These are phyloP conservation scores for Rhodotorula kratochvilovae DNA, from an alignment of 768 basidiomycete species.

Conservation along the genomic window DNA sequence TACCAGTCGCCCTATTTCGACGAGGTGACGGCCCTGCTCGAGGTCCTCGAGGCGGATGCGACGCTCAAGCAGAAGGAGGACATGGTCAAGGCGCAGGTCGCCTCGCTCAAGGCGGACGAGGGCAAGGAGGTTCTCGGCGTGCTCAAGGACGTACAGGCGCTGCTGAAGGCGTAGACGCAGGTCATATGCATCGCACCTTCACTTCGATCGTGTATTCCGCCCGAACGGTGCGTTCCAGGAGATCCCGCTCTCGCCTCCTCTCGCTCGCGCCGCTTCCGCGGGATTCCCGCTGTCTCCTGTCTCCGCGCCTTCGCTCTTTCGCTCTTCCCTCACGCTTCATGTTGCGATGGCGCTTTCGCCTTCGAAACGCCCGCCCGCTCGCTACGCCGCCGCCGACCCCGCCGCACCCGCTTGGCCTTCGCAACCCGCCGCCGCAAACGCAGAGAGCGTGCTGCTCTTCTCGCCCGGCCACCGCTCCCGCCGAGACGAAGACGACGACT, in stretches of 20 bases:
- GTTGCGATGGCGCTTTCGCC: no score
- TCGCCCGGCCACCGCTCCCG: not conserved
- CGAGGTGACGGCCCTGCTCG: constrained; percentile 58
- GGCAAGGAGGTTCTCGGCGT: not conserved
- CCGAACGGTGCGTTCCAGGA: no score
- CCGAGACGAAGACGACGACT: not conserved
- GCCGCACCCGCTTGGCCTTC: not conserved
- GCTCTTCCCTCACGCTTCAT: no score
- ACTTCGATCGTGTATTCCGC: no score
- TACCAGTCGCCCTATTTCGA: constrained; percentile 69
- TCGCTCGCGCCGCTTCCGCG: no score
- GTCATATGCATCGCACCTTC: no score
- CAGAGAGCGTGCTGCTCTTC: not conserved
- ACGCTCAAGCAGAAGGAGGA: constrained; percentile 51
- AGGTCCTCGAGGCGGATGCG: constrained; percentile 62
- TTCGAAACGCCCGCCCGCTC: no score
- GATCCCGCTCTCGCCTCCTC: no score
- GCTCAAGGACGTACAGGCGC: constrained; percentile 46
- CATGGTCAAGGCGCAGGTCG: constrained; percentile 38
- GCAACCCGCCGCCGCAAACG: not conserved
- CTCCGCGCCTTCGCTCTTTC: no score
- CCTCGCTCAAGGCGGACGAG: not conserved
- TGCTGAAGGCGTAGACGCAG: constrained; percentile 56
- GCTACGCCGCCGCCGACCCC: no score
- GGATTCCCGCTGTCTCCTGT: not conserved